Conservation (phyloP, 257 asterid species). For the Lavandula angustifolia region DNA sequence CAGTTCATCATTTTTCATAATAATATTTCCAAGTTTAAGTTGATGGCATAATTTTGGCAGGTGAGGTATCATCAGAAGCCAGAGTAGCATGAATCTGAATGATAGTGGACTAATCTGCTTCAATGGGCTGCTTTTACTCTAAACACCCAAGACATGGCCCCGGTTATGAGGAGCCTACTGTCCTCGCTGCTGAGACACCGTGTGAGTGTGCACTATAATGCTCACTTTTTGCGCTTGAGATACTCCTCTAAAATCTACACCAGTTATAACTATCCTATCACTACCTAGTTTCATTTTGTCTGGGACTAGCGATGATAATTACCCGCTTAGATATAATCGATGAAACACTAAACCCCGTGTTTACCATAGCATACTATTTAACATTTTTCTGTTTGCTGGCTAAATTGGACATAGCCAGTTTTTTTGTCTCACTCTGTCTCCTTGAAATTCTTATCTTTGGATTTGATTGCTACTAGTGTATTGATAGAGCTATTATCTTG, state of each 20-base stretch:
- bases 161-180: slow-evolving; percentile 79
- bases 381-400: slow-evolving; percentile 9
- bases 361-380: not conserved
- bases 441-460: not conserved
- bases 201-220: slow-evolving; percentile 57
- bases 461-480: slow-evolving; percentile 2
- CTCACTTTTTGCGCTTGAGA: not conserved
- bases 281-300: not conserved
- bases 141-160: slow-evolving; percentile 46
- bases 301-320: no score
- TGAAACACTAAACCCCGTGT: not conserved
- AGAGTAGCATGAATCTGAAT: slow-evolving; percentile 31
- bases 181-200: slow-evolving; percentile 88
- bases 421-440: not conserved
- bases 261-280: not conserved
- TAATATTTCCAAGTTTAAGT: not conserved
- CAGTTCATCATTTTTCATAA: not conserved
- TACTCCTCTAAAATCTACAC: no score
- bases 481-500: slow-evolving; percentile 27
- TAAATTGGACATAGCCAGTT: no score
- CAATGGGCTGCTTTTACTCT: slow-evolving; percentile 81
- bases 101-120: slow-evolving; percentile 27
- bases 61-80: slow-evolving; percentile 21
- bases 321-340: no score
- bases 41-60: slow-evolving; percentile 27